phyloP scores from a whole-genome alignment of 768 basidiomycete species.

The Xerocomellus dryophilus region DNA sequence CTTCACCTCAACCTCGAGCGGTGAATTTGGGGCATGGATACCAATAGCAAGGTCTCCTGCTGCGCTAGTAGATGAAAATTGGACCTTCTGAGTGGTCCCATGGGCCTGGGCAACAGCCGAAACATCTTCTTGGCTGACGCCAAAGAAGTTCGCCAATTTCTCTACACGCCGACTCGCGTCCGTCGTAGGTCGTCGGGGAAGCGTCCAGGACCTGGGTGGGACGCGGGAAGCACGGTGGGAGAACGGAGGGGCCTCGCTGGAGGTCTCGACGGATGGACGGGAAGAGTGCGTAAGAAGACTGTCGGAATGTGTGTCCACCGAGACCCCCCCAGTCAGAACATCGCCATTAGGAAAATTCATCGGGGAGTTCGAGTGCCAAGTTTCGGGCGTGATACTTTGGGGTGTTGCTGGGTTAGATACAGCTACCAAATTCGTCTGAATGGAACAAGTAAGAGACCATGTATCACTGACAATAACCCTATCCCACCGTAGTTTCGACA shows the following conservation, averaged over 20 bases:
- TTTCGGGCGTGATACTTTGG: not conserved
- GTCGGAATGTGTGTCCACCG: not conserved
- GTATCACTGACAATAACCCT: not conserved
- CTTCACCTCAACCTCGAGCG: slow-evolving; percentile 38
- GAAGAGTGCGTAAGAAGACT: not conserved
- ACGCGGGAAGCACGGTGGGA: not conserved
- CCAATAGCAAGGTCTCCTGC: slow-evolving; percentile 5
- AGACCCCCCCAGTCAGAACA: not conserved
- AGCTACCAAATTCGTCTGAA: not conserved
- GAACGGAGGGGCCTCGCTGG: not conserved
- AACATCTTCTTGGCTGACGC: slow-evolving; percentile 8
- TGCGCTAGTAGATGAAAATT: not conserved
- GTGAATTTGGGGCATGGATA: not conserved
- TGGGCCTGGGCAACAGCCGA: not conserved
- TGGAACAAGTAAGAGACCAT: not conserved
- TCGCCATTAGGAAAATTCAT: not conserved
- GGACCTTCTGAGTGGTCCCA: not conserved
- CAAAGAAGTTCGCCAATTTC: slow-evolving; percentile 17
- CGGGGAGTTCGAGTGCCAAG: not conserved
- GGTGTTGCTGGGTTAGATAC: not conserved
- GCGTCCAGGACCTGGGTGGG: not conserved
- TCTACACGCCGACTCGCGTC: slow-evolving; percentile 10
- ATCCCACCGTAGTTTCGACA: slow-evolving; percentile 7
- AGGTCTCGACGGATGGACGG: not conserved
- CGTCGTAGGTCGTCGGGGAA: not conserved